Conservation (phyloP, 768 basidiomycete genomes). For the Russula emetica region DNA sequence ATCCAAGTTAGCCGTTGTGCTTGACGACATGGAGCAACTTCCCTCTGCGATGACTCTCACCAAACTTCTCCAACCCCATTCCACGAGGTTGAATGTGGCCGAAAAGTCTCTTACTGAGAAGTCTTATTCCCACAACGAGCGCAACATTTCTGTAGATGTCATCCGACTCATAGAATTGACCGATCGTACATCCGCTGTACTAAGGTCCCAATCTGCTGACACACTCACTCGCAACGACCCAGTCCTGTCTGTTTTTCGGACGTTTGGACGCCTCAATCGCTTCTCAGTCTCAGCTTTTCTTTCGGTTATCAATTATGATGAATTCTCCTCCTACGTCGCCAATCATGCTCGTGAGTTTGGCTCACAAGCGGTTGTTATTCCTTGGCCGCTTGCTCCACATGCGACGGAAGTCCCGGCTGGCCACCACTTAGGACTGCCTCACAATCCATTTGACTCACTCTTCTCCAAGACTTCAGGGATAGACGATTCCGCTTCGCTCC, state of each 20-base stretch:
- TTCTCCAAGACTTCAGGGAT: slow-evolving; percentile 52
- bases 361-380: slow-evolving; percentile 76
- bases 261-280: slow-evolving; percentile 68
- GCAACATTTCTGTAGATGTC: slow-evolving; percentile 54
- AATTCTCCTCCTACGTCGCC: slow-evolving; percentile 63
- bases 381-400: slow-evolving; percentile 58
- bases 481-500: slow-evolving; percentile 50
- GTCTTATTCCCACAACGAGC: slow-evolving; percentile 29
- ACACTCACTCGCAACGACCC: slow-evolving; percentile 66
- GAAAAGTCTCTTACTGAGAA: slow-evolving; percentile 15
- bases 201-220: slow-evolving; percentile 75
- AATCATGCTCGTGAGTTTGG: slow-evolving; percentile 52
- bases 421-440: slow-evolving; percentile 23
- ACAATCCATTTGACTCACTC: slow-evolving; percentile 74
- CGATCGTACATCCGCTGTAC: slow-evolving; percentile 79
- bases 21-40: slow-evolving; percentile 78
- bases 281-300: slow-evolving; percentile 65
- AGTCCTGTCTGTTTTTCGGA: slow-evolving; percentile 66
- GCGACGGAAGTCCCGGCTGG: slow-evolving; percentile 30
- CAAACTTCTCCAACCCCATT: slow-evolving; percentile 56
- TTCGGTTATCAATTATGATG: slow-evolving; percentile 69
- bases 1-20: slow-evolving; percentile 63
- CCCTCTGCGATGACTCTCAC: slow-evolving; percentile 78
- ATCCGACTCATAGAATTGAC: slow-evolving; percentile 88
- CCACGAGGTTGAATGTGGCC: neutral